phyloP scores from a whole-genome alignment of 2,329 filamentous ascomycete genomes.

The Tolypocladium tundrense region DNA sequence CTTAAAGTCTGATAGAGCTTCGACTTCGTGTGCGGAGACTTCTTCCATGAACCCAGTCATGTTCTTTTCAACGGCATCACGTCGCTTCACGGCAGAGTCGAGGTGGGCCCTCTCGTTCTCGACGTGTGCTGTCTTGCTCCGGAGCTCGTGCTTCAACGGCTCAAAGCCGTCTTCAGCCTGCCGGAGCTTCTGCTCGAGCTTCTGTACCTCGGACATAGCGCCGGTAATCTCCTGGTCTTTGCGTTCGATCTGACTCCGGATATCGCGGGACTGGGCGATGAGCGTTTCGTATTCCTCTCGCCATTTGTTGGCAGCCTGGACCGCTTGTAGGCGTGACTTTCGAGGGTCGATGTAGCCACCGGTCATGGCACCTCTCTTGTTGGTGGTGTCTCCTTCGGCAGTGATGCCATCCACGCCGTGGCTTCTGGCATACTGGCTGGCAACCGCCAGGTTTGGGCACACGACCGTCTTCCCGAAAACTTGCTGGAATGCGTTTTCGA shows the following conservation, averaged over 20 bases:
- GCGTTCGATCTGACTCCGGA: conserved; percentile 60
- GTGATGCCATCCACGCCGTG: conserved; percentile 91
- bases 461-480: conserved; percentile 95
- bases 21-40: conserved; percentile 65
- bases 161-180: conserved; percentile 76
- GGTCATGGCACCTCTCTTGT: conserved; percentile 90
- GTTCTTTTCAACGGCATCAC: conserved; percentile 62
- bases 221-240: conserved; percentile 84
- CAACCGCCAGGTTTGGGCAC: conserved; percentile 80
- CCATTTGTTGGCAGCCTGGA: conserved; percentile 64
- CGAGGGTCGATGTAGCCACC: conserved; percentile 87
- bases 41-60: conserved; percentile 69
- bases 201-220: conserved; percentile 75
- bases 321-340: conserved; percentile 77
- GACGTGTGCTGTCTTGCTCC: conserved; percentile 63
- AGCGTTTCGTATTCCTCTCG: conserved; percentile 64
- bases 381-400: conserved; percentile 85
- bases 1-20: conserved; percentile 81
- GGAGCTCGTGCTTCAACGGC: conserved; percentile 66
- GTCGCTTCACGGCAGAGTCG: conserved; percentile 53
- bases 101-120: conserved; percentile 64
- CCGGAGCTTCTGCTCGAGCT: conserved; percentile 65
- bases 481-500: conserved; percentile 80
- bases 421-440: conserved; percentile 82
- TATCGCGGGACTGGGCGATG: conserved; percentile 50